phyloP scores from a whole-genome alignment of 1,284 basidiomycete species.

The Cutaneotrichosporon spelunceum region DNA sequence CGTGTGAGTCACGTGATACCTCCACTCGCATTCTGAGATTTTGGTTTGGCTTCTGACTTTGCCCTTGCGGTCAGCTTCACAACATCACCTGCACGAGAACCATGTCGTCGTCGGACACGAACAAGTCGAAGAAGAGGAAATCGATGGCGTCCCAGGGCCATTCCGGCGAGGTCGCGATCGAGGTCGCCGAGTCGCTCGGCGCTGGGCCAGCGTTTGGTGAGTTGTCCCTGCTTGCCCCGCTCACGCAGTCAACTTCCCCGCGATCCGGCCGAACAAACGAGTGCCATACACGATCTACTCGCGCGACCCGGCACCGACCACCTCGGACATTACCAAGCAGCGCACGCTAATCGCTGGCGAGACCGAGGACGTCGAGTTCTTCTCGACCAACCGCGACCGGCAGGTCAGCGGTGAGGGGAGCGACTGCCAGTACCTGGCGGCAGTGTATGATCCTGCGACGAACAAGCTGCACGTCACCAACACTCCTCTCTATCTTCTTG shows the following conservation, averaged over 20 bases:
- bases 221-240: not conserved
- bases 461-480: slow-evolving; percentile 63
- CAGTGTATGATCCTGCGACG: slow-evolving; percentile 63
- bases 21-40: not conserved
- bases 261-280: slow-evolving; percentile 60
- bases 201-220: slow-evolving; percentile 70
- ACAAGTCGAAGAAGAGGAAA: slow-evolving; percentile 41
- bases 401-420: slow-evolving; percentile 56
- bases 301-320: slow-evolving; percentile 42
- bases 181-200: slow-evolving; percentile 30
- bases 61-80: not conserved
- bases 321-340: slow-evolving; percentile 55
- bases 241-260: slow-evolving; percentile 69
- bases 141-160: slow-evolving; percentile 22
- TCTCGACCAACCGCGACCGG: slow-evolving; percentile 55
- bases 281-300: slow-evolving; percentile 67
- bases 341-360: slow-evolving; percentile 65
- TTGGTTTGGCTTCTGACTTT: not conserved
- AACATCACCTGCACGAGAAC: not conserved
- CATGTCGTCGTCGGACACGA: slow-evolving; percentile 22
- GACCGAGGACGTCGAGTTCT: slow-evolving; percentile 64
- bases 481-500: slow-evolving; percentile 68
- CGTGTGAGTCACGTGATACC: slow-evolving; percentile 4
- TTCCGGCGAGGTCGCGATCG: not conserved
- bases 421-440: slow-evolving; percentile 52